Evolutionary conservation across 352 stramenopile species (phyloP), one percentile per base, ranked within the genome.

Genomic region (Globisporangium carolinianum): DNA sequence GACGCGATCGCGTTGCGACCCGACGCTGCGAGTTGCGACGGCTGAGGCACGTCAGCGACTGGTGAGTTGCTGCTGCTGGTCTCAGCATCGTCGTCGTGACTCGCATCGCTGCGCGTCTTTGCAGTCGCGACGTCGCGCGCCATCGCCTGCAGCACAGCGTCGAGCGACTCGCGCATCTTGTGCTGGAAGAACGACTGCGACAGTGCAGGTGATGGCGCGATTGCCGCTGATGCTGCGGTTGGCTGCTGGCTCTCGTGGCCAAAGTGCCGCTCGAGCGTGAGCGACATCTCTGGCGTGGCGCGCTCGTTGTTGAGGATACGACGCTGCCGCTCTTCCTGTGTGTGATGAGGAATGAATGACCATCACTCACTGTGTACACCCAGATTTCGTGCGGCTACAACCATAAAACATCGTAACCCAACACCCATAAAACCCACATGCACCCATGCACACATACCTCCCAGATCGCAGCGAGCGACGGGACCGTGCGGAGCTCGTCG

Each of bases 121-220:
- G 45, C 45, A 35, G 45, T 3, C 9, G 12, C 42, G 7, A 53
- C 55, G 46, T 72, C 58, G 8, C 67, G 67, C 36, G 72, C 53
- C 51, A 91, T 65, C 37, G 74, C 57, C 10, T 74, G 36, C 35
- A 95, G 65, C 6, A 95, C 75, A 4, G 57, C 43, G n/a, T 79
- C 63, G 7, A 88, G 57, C 9, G 83, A 87, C 8, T 82, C 67
- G 61, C 83, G 70, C 73, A 93, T 88, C 43, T 86, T 87, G n/a
- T 87, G 68, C 5, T 74, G 67, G 47, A 92, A 95, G 72, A 85
- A 85, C 12, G 85, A 93, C 51, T 95, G 85, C 2, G 85, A 93
- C 11, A 95, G 55, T 32, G 89, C 55, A 37, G 78, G 79, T 6
- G 76, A 76, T 18, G 72, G 47, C 6, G 69, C 5, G 17, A 39